These are phyloP conservation scores for Brettanomyces bruxellensis DNA, from an alignment of 805 yeast species.

Conservation along the genomic window DNA sequence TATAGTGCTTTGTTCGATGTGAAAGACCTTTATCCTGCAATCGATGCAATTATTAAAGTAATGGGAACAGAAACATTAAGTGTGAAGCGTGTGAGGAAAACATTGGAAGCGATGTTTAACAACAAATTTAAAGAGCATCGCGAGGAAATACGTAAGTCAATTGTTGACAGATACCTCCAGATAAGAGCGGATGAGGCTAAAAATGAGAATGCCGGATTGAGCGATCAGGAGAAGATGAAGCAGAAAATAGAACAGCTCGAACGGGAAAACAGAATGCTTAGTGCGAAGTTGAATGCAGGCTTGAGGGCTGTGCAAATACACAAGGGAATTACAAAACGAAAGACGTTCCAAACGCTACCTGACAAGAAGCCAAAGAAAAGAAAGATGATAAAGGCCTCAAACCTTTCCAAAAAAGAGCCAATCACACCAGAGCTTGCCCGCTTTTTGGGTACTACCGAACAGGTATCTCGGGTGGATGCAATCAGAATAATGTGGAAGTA, in stretches of 20 bases:
- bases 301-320: conserved; percentile 2
- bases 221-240: conserved; percentile 2
- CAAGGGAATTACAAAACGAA: conserved; percentile 5
- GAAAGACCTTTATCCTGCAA: conserved; percentile 43
- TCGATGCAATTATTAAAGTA: conserved; percentile 65
- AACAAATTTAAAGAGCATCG: conserved; percentile 40
- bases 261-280: conserved; percentile 41
- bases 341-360: background rate
- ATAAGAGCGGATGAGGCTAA: conserved; percentile 9
- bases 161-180: conserved; percentile 46
- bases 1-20: background rate
- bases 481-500: conserved; percentile 65
- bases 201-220: background rate
- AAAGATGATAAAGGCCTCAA: conserved; percentile 31
- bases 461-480: conserved; percentile 57
- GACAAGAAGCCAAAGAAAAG: conserved; percentile 15
- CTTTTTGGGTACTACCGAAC: conserved; percentile 34
- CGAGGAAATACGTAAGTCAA: conserved; percentile 50
- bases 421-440: conserved; percentile 39
- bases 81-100: conserved; percentile 61
- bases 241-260: conserved; percentile 28
- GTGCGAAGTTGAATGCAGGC: conserved; percentile 31
- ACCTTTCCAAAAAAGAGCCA: background rate
- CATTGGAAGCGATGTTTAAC: conserved; percentile 61
- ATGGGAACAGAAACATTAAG: conserved; percentile 63